These are phyloP conservation scores for Alopecurus myosuroides DNA, from an alignment of 176 grass and related monocot genomes.

Conservation along the genomic window DNA sequence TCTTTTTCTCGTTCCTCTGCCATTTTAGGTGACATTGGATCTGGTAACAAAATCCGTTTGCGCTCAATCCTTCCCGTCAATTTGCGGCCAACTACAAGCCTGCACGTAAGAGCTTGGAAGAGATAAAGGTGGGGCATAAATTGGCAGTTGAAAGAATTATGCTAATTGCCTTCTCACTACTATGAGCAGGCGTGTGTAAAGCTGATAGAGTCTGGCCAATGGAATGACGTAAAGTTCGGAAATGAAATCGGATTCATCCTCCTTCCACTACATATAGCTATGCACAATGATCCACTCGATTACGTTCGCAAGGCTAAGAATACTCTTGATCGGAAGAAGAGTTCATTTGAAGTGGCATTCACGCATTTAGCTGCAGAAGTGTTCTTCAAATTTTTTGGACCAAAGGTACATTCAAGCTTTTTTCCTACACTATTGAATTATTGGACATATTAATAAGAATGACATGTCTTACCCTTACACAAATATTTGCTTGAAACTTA, in stretches of 20 bases:
- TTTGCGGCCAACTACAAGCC: slow-evolving; percentile 49
- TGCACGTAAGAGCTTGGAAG: slow-evolving; percentile 39
- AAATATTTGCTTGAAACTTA: no score
- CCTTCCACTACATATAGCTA: slow-evolving; percentile 43
- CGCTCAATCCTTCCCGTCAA: slow-evolving; percentile 75
- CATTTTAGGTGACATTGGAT: no score
- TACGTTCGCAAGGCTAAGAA: slow-evolving; percentile 65
- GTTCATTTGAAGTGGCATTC: slow-evolving; percentile 54
- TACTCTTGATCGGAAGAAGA: slow-evolving; percentile 60
- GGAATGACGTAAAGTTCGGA: slow-evolving; percentile 47
- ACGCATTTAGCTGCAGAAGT: slow-evolving; percentile 46
- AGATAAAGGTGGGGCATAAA: no score
- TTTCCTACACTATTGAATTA: no score
- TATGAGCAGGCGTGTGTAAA: slow-evolving; percentile 48
- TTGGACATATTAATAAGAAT: no score
- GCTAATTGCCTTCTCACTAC: background rate
- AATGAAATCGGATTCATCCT: slow-evolving; percentile 60
- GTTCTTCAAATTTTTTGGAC: slow-evolving; percentile 53
- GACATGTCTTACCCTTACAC: no score
- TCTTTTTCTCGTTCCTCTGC: no score
- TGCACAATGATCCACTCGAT: slow-evolving; percentile 55
- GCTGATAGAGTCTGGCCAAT: slow-evolving; percentile 45
- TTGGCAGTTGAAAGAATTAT: no score
- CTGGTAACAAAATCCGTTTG: slow-evolving; percentile 35
- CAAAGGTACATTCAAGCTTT: slow-evolving; percentile 18